Conservation (phyloP, 2,329 filamentous ascomycete species). For the Shiraia sp. region DNA sequence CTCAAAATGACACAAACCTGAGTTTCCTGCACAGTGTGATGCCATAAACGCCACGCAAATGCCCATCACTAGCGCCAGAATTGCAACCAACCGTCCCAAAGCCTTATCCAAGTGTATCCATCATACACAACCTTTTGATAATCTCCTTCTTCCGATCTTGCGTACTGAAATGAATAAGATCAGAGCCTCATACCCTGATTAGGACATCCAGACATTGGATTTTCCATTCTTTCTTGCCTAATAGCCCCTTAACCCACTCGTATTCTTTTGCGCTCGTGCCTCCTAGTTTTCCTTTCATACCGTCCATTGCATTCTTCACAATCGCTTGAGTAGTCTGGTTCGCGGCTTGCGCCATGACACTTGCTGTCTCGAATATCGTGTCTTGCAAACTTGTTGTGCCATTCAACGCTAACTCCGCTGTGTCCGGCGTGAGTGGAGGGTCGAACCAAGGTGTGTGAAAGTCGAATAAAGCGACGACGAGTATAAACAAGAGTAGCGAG, state of each 20-base stretch:
- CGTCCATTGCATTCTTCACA: conserved; percentile 32
- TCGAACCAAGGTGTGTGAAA: conserved; percentile 92
- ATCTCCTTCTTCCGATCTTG: too few relatives aligned
- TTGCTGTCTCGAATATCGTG: conserved; percentile 60
- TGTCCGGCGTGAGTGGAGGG: conserved; percentile 57
- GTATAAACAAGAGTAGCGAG: conserved; percentile 90
- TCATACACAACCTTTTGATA: neutral
- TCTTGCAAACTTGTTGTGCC: conserved; percentile 19
- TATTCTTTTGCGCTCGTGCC: conserved; percentile 63
- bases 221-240: conserved; percentile 85
- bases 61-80: conserved; percentile 20
- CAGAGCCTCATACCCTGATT: conserved; percentile 61
- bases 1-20: too few relatives aligned
- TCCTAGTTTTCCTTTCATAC: conserved; percentile 40
- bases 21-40: conserved; percentile 5
- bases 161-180: too few relatives aligned
- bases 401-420: conserved; percentile 36
- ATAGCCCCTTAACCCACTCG: conserved; percentile 81
- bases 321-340: conserved; percentile 52
- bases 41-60: conserved; percentile 25
- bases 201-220: conserved; percentile 90
- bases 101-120: neutral
- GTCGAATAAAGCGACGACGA: conserved; percentile 96
- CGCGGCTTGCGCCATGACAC: conserved; percentile 68
- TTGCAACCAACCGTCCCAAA: conserved; percentile 12